phyloP scores from a whole-genome alignment of 2,329 filamentous ascomycete species.

The Periconia sp. region DNA sequence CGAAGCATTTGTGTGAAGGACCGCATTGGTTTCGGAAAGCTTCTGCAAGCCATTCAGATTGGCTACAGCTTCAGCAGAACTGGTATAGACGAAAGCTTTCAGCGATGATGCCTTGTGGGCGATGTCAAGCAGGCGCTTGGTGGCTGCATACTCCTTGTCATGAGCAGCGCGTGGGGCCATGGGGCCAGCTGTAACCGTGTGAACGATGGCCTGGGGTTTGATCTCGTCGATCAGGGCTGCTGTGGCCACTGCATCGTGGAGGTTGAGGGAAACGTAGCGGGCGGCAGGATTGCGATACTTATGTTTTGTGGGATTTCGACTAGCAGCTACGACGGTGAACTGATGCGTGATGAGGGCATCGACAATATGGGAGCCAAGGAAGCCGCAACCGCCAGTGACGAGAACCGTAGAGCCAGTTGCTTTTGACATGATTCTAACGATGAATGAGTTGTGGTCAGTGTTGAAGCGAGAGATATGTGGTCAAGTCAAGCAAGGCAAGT shows the following conservation, averaged over 20 bases:
- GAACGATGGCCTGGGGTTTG: neutral
- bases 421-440: no score
- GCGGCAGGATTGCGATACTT: neutral
- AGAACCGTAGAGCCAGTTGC: no score
- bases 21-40: neutral
- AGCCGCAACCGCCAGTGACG: constrained; percentile 9
- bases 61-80: neutral
- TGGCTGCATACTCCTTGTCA: neutral
- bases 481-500: no score
- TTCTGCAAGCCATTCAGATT: neutral
- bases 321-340: neutral
- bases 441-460: no score
- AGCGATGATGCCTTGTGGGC: neutral
- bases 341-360: constrained; percentile 1
- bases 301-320: constrained; percentile 1
- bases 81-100: constrained; percentile 2
- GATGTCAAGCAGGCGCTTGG: constrained; percentile 1
- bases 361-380: constrained; percentile 3
- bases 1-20: neutral
- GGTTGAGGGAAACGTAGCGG: constrained; percentile 1
- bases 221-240: neutral
- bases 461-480: no score
- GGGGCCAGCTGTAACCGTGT: neutral
- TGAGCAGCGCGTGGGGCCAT: neutral
- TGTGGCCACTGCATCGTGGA: neutral